Evolutionary conservation across 495 filamentous ascomycete species (phyloP), one percentile per base, ranked within the genome.

Genomic region (Xylaria flabelliformis): DNA sequence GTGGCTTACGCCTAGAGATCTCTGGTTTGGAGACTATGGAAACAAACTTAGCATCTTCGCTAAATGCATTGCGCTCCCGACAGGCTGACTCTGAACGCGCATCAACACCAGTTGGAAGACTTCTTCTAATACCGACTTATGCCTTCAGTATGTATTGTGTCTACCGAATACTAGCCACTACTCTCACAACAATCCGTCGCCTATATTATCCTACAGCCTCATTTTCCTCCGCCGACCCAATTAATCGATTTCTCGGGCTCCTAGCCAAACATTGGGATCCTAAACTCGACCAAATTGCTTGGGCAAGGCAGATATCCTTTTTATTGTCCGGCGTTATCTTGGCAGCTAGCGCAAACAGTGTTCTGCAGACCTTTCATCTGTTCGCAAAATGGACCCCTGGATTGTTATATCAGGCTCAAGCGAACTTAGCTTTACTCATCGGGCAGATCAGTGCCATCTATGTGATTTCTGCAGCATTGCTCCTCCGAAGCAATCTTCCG

Each of bases 371-470:
- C 6, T 89, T 93, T 74, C 87, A 89, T 67, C 85, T 95, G 74
- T 90, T 95, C 76, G 86, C 90, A 4, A 90, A 91, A 70, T 90
- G 91, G 82, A 82, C 86, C 13, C 93, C 93, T 3, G 83, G 85
- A 5, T 77, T 93, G n/a, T 80, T 94, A 80, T 61, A 83, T 68
- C 84, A 88, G 66, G 85, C 85, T 36, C 84, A 92, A 73, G 89
- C 90, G 21, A 92, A 92, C 76, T 78, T 94, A 3, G 90, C 93
- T 12, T 82, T 96, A 21, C 80, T 94, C 34, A 88, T 93, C 56
- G 90, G 88, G 2, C 93, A 96, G 80, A 89, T 96, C 39, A 87
- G 87, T 9, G 93, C 90, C 2, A 93, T 91, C 3, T 96, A 96
- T 76, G 92, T 95, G 56, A 91, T 96, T 59, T 89, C 87, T 61